A percentile compares a stretch with the other conserved stretches of the same genome.
Evolutionary conservation across 2,329 filamentous ascomycete species (phyloP).

Genomic region (Aspergillus caelatus): DNA sequence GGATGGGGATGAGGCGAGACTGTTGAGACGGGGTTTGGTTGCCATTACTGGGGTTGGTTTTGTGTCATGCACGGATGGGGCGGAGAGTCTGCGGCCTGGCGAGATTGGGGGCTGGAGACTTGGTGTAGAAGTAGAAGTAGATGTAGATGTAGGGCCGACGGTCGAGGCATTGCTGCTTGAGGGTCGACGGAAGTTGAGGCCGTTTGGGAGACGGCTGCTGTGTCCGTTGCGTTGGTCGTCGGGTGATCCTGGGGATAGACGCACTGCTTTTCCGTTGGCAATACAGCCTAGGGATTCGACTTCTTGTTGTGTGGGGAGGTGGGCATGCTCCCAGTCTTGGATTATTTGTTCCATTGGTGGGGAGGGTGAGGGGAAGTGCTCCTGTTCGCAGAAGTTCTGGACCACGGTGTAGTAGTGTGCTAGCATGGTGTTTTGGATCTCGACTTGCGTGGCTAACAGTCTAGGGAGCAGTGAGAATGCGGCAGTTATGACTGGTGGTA

Average conservation of each 20-base stretch:
- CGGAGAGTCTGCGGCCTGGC: conserved; percentile 24
- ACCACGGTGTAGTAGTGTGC: conserved; percentile 77
- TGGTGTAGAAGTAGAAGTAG: background rate
- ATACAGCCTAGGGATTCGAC: conserved; percentile 68
- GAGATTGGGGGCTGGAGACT: conserved; percentile 12
- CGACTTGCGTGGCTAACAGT: conserved; percentile 69
- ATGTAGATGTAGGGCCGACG: background rate
- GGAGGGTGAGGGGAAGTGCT: conserved; percentile 70
- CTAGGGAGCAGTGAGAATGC: conserved; percentile 74
- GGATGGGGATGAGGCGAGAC: conserved; percentile 20
- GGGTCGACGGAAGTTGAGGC: conserved; percentile 34
- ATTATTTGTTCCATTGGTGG: conserved; percentile 74
- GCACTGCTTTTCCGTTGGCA: conserved; percentile 63
- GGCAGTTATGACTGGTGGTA: conserved; percentile 72
- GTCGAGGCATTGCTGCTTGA: conserved; percentile 32
- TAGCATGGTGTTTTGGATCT: conserved; percentile 76
- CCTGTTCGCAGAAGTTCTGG: conserved; percentile 71
- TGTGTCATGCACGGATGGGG: conserved; percentile 12
- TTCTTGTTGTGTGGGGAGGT: conserved; percentile 66
- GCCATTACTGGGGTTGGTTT: conserved; percentile 31
- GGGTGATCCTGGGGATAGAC: conserved; percentile 9
- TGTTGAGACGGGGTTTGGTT: conserved; percentile 31
- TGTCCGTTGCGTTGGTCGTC: conserved; percentile 35
- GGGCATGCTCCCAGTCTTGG: conserved; percentile 65
- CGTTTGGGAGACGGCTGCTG: conserved; percentile 43